Base-by-base conservation (phyloP, 2,329 filamentous ascomycete genomes). In the Arthrobotrys sphaeroides region DNA sequence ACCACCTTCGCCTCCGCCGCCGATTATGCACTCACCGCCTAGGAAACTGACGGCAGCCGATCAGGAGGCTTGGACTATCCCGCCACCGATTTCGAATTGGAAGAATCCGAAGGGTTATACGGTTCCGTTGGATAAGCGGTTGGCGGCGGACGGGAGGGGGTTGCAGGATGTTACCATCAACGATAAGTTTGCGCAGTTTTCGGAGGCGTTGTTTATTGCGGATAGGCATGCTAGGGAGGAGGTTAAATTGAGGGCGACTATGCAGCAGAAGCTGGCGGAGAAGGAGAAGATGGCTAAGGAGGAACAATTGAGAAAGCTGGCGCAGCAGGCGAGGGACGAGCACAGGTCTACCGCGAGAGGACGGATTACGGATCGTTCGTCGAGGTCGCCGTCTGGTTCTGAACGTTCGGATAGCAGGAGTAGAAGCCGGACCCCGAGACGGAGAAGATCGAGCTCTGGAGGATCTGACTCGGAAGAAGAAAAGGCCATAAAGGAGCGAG, bases 101-200 rank as follows among this genome's bases (percentile, higher is more conserved):
- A 99, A 99, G 87, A 99, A 99, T 82, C 92, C 94, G 0, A 98
- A 98, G 84, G 95, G 95, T 80, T 99, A 97, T 81, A 99, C 95
- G 0, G 92, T 99, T 0, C 93, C 95, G 0, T 83, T 99, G 60
- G 95, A 99, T 82, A 99, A 99, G 85, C 90, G 95, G 81, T 84
- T 99, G 79, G 95, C 95, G 16, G 94, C 95, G 6, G 94, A 98
- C 82, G 95, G 95, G 10, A 88, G 95, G 80, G 93, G 93, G 0
- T 82, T 99, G 77, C 93, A 97, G 82, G 95, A 99, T 81, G 89
- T 97, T 43, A 91, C 93, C 5, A 98, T 99, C 84, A 98, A 97
- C 83, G 95, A 99, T 85, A 98, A 97, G 82, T 98, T 99, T 81
- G 94, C 94, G 1, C 93, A 96, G 80, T 96, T 99, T 81, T 91